Evolutionary conservation across 2,329 filamentous ascomycete genomes (phyloP).

Genomic region (Phoma sp.): DNA sequence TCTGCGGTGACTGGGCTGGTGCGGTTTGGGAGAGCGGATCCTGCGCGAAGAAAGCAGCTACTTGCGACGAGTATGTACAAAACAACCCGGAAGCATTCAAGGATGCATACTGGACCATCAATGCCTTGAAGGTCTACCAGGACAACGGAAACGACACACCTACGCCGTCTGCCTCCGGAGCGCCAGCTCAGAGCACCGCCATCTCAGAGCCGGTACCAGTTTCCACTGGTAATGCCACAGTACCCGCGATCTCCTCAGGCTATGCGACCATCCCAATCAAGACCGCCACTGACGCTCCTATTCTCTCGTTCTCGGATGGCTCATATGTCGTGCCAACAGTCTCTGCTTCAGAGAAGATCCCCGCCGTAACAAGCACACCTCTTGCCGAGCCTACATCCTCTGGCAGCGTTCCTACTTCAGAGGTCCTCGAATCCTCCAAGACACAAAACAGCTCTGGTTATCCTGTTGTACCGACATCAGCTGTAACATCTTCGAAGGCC

Average conservation of each 20-base stretch:
- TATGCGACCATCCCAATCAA: constrained; percentile 12
- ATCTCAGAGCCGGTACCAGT: constrained; percentile 18
- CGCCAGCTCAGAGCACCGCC: constrained; percentile 19
- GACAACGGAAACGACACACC: constrained; percentile 28
- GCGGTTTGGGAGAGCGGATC: constrained; percentile 66
- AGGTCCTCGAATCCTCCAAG: constrained; percentile 1
- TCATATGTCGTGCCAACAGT: constrained; percentile 3
- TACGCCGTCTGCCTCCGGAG: constrained; percentile 17
- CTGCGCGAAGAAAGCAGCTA: constrained; percentile 66
- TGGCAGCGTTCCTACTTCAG: constrained; percentile 3
- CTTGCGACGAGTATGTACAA: constrained; percentile 75
- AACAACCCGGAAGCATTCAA: constrained; percentile 73
- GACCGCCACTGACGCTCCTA: constrained; percentile 7
- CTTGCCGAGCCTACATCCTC: neutral
- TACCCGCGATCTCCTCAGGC: constrained; percentile 8
- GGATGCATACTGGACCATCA: constrained; percentile 78
- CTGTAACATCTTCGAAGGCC: neutral
- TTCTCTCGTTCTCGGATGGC: constrained; percentile 3
- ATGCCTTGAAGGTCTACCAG: constrained; percentile 50
- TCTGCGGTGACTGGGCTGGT: constrained; percentile 87
- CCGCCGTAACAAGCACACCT: constrained; percentile 3
- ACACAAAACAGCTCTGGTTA: constrained; percentile 3
- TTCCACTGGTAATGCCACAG: constrained; percentile 16
- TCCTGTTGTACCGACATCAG: constrained; percentile 11
- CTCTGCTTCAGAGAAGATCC: neutral